Base-by-base conservation (phyloP, 257 asterid genomes). In the Jacaranda mimosifolia region DNA sequence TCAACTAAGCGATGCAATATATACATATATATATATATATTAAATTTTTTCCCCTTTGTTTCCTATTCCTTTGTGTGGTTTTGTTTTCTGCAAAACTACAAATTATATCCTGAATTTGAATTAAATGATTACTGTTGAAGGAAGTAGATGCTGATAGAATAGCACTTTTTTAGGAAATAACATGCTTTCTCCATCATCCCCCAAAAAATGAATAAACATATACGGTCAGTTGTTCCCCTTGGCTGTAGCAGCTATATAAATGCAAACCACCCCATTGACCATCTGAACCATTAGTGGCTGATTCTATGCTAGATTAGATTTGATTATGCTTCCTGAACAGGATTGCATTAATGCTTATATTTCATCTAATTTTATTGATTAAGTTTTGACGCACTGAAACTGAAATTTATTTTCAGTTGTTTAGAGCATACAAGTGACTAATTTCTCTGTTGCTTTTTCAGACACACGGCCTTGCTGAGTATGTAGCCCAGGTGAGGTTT, bases 401-500 rank as follows among this genome's bases (percentile, higher is more conserved):
- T 17, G 59, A 53, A n/a, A 4, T 53, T 4, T 14, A 3, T 17
- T 53, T n/a, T 53, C 21, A 53, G 59, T 53, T 53, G 59, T 17
- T 53, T 17, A 53, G 32, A 53, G 59, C 59, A 53, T 53, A 53
- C 59, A 48, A 48, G 13, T 53, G 59, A 53, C 59, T 15, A 53
- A 53, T 17, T 53, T 15, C 59, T 53, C 59, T 53, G 59, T 53
- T 74, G 48, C 75, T 19, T 74, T 85, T 83, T 68, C 99, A 94
- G 99, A 89, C 90, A 18, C 97, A 92, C 49, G 99, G 94, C 45
- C 83, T 94, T 62, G 98, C 99, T 21, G 98, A 94, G 86, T 94
- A 87, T 85, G 92, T 94, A 72, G 99, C 99, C 58, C 98, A 90
- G 99, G 99, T 94, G 74, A 85, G 80, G 9, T 72, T 40, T 17